These are phyloP conservation scores for Trichoderma sp. DNA, from an alignment of 2,329 filamentous ascomycete genomes.

Conservation along the genomic window DNA sequence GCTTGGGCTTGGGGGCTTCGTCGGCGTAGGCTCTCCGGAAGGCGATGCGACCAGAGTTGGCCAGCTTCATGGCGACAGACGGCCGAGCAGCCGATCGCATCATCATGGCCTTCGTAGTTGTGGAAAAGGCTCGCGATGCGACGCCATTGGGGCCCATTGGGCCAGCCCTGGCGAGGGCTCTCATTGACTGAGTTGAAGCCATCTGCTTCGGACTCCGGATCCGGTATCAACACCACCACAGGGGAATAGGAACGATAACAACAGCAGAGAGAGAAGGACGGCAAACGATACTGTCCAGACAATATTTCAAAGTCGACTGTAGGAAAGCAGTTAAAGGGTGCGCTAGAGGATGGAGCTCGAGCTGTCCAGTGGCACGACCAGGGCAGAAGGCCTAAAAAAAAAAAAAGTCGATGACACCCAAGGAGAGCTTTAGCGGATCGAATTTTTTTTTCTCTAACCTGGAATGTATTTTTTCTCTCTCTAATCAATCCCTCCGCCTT, in stretches of 20 bases:
- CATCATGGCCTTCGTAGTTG: conserved; percentile 27
- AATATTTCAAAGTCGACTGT: neutral
- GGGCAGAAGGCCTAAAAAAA: conserved; percentile 18
- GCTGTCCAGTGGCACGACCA: conserved; percentile 7
- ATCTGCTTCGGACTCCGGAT: conserved; percentile 30
- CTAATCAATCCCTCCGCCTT: conserved; percentile 11
- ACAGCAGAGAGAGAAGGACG: neutral
- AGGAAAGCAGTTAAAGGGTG: neutral
- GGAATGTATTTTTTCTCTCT: conserved; percentile 2
- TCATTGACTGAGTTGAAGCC: conserved; percentile 47
- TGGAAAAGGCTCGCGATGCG: conserved; percentile 35
- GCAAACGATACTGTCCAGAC: neutral
- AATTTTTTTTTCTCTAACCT: conserved; percentile 14
- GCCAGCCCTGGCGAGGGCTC: conserved; percentile 33
- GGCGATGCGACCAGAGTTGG: conserved; percentile 37
- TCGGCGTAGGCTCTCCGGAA: conserved; percentile 51
- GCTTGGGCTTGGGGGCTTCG: conserved; percentile 47
- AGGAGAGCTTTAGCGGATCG: conserved; percentile 7
- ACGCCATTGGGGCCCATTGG: conserved; percentile 30
- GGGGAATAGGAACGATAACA: neutral
- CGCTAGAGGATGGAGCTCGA: conserved; percentile 10
- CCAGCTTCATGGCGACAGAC: conserved; percentile 35
- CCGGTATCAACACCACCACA: conserved; percentile 11
- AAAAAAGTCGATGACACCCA: conserved; percentile 17
- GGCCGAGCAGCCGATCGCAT: conserved; percentile 28